phyloP scores from a whole-genome alignment of 352 stramenopile genomes.

The Phytophthora colocasiae region DNA sequence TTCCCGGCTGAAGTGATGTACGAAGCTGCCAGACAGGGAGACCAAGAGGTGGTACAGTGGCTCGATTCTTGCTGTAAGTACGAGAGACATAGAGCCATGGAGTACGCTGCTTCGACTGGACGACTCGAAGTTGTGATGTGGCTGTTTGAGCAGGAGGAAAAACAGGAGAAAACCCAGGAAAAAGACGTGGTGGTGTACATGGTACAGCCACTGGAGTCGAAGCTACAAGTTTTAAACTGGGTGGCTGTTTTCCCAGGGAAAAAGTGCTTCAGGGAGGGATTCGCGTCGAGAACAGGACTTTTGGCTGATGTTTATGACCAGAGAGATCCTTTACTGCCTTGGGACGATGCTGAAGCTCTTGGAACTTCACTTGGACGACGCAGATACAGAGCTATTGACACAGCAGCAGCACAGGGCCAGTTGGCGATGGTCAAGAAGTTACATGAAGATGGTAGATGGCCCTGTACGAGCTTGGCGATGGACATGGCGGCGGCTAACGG shows the following conservation, averaged over 20 bases:
- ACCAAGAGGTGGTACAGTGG: conserved; percentile 48
- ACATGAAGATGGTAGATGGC: conserved; percentile 40
- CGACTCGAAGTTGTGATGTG: conserved; percentile 48
- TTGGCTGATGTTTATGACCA: conserved; percentile 44
- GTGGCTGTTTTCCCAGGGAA: conserved; percentile 35
- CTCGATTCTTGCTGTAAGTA: conserved; percentile 48
- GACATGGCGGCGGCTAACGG: conserved; percentile 47
- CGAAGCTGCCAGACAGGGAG: conserved; percentile 44
- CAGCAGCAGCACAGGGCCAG: conserved; percentile 39
- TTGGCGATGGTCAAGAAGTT: conserved; percentile 44
- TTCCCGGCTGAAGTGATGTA: conserved; percentile 52
- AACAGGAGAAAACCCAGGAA: conserved; percentile 9
- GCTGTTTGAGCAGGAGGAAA: conserved; percentile 31
- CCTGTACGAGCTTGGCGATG: conserved; percentile 48
- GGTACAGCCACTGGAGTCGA: conserved; percentile 33
- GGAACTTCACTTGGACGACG: conserved; percentile 14
- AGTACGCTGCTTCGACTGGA: conserved; percentile 40
- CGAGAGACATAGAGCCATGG: conserved; percentile 49
- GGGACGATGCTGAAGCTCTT: conserved; percentile 16
- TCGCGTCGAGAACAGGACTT: conserved; percentile 39
- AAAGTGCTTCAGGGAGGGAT: conserved; percentile 43
- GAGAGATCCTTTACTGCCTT: conserved; percentile 37
- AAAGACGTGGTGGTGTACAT: conserved; percentile 34
- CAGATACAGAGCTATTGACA: conserved; percentile 41
- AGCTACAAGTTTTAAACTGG: conserved; percentile 48